phyloP scores from a whole-genome alignment of 1,139 yeast genomes.

The Nadsonia starkeyi-henricii region DNA sequence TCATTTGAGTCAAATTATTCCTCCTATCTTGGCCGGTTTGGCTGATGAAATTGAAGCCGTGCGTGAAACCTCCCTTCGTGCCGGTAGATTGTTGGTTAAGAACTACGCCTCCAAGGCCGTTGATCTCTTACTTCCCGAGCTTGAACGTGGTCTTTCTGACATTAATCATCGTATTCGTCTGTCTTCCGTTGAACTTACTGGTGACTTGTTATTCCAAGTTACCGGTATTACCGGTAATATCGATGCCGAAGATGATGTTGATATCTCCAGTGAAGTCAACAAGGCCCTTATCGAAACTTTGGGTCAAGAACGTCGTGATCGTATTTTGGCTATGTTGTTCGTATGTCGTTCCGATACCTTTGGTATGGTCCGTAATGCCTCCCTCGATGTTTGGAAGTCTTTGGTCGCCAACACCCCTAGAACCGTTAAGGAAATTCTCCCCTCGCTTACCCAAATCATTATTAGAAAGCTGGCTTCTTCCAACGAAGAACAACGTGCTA shows the following conservation, averaged over 20 bases:
- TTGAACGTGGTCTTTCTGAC: slow-evolving; percentile 81
- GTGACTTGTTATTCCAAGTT: slow-evolving; percentile 86
- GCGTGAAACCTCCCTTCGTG: slow-evolving; percentile 79
- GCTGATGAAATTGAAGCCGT: slow-evolving; percentile 83
- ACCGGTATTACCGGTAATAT: slow-evolving; percentile 59
- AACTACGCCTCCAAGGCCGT: slow-evolving; percentile 90
- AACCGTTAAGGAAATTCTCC: slow-evolving; percentile 86
- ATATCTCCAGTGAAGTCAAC: slow-evolving; percentile 46
- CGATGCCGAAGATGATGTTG: slow-evolving; percentile 38
- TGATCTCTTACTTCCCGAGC: slow-evolving; percentile 83
- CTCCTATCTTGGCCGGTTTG: slow-evolving; percentile 79
- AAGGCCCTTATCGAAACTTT: slow-evolving; percentile 60
- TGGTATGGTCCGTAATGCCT: slow-evolving; percentile 74
- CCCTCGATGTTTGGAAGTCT: slow-evolving; percentile 96
- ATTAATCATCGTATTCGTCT: slow-evolving; percentile 75
- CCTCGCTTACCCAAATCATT: slow-evolving; percentile 66
- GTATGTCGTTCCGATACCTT: slow-evolving; percentile 89
- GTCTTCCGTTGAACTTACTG: slow-evolving; percentile 92
- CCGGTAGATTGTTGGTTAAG: slow-evolving; percentile 83
- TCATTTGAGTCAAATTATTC: slow-evolving; percentile 69
- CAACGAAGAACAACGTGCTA: slow-evolving; percentile 65
- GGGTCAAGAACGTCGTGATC: slow-evolving; percentile 81
- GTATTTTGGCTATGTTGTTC: slow-evolving; percentile 69
- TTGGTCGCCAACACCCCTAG: slow-evolving; percentile 92
- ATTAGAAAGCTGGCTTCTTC: slow-evolving; percentile 71